Evolutionary conservation across 805 yeast genomes (phyloP).

Genomic region (Wickerhamiella alocasiicola): DNA sequence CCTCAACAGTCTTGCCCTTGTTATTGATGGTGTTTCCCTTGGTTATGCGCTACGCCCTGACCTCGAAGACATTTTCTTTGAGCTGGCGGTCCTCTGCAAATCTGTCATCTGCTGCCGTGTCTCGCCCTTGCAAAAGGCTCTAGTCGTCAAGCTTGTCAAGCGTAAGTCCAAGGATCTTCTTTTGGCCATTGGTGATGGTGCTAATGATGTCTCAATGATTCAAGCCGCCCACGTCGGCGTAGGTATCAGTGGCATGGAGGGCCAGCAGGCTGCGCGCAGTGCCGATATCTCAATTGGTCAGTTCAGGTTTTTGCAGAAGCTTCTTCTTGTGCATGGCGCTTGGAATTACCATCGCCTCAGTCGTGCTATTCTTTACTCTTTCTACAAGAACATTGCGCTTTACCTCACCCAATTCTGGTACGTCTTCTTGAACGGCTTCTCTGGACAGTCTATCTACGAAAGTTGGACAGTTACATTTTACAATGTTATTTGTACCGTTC

Average conservation of each 20-base stretch:
- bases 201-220: constrained; percentile 97
- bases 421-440: constrained; percentile 80
- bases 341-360: constrained; percentile 97
- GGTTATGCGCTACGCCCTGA: constrained; percentile 74
- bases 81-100: constrained; percentile 74
- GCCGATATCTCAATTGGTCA: constrained; percentile 97
- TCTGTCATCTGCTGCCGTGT: constrained; percentile 98
- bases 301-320: constrained; percentile 70
- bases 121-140: constrained; percentile 91
- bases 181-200: constrained; percentile 97
- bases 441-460: constrained; percentile 92
- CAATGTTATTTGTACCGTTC: constrained; percentile 84
- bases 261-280: constrained; percentile 97
- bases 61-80: constrained; percentile 63
- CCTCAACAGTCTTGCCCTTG: constrained; percentile 66
- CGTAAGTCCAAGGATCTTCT: constrained; percentile 58
- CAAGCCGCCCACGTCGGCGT: constrained; percentile 99
- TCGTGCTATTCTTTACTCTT: constrained; percentile 83
- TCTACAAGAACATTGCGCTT: constrained; percentile 87
- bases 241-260: constrained; percentile 98
- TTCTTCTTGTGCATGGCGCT: constrained; percentile 85
- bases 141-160: constrained; percentile 90
- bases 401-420: constrained; percentile 99
- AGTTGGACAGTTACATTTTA: constrained; percentile 97
- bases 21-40: constrained; percentile 89